Percentiles rank a stretch among this genome's conserved stretches.
Evolutionary conservation across 495 filamentous ascomycete species (phyloP).

Genomic region (Daldinia decipiens): DNA sequence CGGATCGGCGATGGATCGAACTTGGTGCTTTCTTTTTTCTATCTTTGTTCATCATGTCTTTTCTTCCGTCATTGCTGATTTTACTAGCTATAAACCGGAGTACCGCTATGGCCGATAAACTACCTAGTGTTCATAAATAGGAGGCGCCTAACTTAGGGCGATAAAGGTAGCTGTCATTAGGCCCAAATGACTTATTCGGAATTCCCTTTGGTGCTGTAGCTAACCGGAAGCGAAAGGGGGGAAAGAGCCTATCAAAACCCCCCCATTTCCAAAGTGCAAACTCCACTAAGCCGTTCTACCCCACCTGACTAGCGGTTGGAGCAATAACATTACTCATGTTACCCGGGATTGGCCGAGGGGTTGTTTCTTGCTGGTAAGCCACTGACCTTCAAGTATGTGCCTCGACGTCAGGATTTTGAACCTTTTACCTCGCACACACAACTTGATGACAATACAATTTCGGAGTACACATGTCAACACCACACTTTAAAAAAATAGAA

Average conservation of each 20-base stretch:
- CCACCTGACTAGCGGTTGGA: neutral
- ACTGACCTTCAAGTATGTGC: conserved; percentile 11
- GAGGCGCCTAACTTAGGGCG: neutral
- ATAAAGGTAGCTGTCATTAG: neutral
- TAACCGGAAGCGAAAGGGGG: conserved; percentile 22
- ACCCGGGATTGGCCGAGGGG: conserved; percentile 51
- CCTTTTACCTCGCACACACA: conserved; percentile 33
- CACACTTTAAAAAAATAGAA: conserved; percentile 13
- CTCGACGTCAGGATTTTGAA: conserved; percentile 42
- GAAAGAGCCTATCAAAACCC: conserved; percentile 33
- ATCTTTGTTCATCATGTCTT: neutral
- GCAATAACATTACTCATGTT: conserved; percentile 30
- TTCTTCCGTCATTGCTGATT: neutral
- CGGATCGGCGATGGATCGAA: conserved; percentile 38
- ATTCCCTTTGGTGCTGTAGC: conserved; percentile 1
- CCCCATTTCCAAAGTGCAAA: conserved; percentile 36
- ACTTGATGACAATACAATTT: conserved; percentile 5
- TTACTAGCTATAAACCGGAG: no score
- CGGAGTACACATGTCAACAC: conserved; percentile 21
- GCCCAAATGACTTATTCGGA: neutral
- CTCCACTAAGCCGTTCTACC: conserved; percentile 16
- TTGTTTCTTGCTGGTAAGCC: conserved; percentile 7
- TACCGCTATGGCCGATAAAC: no score
- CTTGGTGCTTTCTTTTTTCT: no score
- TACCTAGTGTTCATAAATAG: no score